Base-by-base conservation (phyloP, 2,329 filamentous ascomycete genomes). In the Chalaropsis ovoidea region DNA sequence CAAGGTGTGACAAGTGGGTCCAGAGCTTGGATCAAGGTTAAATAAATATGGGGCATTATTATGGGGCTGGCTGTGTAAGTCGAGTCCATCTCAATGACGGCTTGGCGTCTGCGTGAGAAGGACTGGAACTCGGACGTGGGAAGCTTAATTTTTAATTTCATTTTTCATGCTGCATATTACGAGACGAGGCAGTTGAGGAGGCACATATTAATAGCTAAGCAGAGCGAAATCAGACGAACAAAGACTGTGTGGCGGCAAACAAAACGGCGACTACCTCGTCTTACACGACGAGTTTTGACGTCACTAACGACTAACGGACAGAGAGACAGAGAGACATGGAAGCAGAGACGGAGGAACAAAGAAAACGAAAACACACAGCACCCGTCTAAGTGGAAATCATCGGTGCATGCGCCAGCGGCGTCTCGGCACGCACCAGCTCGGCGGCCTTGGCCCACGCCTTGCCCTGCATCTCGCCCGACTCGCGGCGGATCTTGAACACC, bases 401-500 rank as follows among this genome's bases (percentile, higher is more conserved):
- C 4, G 2, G 10, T 4, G 54, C 3, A 58, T 39, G 27, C 7
- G 24, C 19, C 24, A 60, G 63, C 15, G 42, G 24, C 6, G 15
- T 63, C 24, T 47, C 24, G 43, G 15, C 15, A n/a, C 24, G 35
- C 3, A 35, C n/a, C 10, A 2, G 3, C 41, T 63, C n/a, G 42
- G 43, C 15, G 24, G 13, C 58, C 61, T 27, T 62, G 5, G 10
- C 17, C 54, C 54, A 19, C 2, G 31, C 1, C 31, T n/a, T 39
- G 54, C n/a, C 17, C 27, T 19, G 54, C 41, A 65, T 67, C 52
- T 67, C 66, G 19, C 47, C 58, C 39, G 66, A 41, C 19, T 65
- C 62, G 7, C 66, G 56, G 42, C 66, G 66, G n/a, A 67, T 60
- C 45, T 65, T 65, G 49, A 65, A 67, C 2, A 58, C 66, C 49